Base-by-base conservation (phyloP, 116 monocot genomes). In the Posidonia oceanica region DNA sequence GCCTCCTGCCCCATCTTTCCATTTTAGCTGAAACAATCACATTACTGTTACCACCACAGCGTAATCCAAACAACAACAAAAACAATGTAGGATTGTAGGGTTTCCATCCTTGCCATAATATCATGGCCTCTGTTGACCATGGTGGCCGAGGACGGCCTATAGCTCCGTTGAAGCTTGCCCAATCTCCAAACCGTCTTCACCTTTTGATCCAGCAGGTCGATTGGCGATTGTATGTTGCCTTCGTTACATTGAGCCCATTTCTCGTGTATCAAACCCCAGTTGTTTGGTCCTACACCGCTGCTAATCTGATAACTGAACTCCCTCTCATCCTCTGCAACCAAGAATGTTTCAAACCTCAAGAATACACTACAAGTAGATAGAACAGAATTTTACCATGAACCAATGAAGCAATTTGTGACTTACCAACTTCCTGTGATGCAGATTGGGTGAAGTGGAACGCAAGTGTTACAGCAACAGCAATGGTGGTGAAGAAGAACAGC, bases 101-200 rank as follows among this genome's bases (percentile, higher is more conserved):
- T 42, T 48, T 39, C 21, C 36, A 41, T 36, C 36, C 14, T 48
- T 18, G 85, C 91, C 91, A 79, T 81, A 22, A 87, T 79, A 54
- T 85, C 91, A 37, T 91, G 83, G 17, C 87, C 91, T 14, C 79
- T 68, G 68, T 91, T 91, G 60, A 73, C 66, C 61, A 91, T 20
- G 52, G 65, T 23, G 21, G 87, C 91, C 10, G 69, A 20, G 5
- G 78, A 64, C 0, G 91, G 79, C 11, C n/a, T 69, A 66, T 87
- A 84, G 8, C 57, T 67, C 0, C 78, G 36, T 17, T 41, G 38
- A 6, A 91, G 69, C 16, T 36, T 40, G 11, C 83, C 85, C 38
- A 87, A 56, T 2, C 41, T 18, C 11, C 29, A 39, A n/a, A 66
- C 4, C 23, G 81, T 42, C 37, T 63, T 39, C 23, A 81, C 84